phyloP scores from a whole-genome alignment of 2,329 filamentous ascomycete genomes.

The Aspergillus calidoustus region DNA sequence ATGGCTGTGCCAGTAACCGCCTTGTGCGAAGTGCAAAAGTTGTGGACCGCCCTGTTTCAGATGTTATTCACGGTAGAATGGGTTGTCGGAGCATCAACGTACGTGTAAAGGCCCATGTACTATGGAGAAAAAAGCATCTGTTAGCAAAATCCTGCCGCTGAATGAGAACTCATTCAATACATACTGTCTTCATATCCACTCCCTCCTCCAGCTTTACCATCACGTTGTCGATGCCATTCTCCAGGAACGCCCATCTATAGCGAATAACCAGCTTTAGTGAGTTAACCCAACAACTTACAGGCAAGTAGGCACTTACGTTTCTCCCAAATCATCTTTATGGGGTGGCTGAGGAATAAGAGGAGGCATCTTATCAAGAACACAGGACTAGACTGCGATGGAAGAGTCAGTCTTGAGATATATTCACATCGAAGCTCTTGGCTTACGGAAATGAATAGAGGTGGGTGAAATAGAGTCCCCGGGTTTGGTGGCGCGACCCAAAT shows the following conservation, averaged over 20 bases:
- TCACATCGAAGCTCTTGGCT: background rate
- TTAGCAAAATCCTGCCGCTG: background rate
- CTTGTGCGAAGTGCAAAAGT: constrained; percentile 99
- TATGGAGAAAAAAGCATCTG: constrained; percentile 36
- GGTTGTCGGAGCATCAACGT: constrained; percentile 17
- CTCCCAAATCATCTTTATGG: constrained; percentile 62
- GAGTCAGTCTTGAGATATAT: background rate
- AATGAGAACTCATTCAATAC: constrained; percentile 29
- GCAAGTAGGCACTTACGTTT: constrained; percentile 57
- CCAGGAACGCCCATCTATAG: constrained; percentile 83
- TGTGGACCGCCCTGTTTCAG: constrained; percentile 77
- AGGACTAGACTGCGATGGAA: background rate
- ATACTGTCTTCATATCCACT: constrained; percentile 86
- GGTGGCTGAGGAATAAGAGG: constrained; percentile 50
- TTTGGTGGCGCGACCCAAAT: background rate
- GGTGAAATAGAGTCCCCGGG: background rate
- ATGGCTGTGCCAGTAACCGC: constrained; percentile 64
- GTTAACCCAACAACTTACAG: background rate
- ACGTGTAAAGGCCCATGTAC: constrained; percentile 98
- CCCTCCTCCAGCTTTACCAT: constrained; percentile 92
- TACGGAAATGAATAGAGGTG: background rate
- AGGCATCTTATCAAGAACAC: constrained; percentile 36
- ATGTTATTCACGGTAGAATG: constrained; percentile 15
- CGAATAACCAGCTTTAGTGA: constrained; percentile 24
- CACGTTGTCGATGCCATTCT: constrained; percentile 85